Conservation (phyloP, 768 basidiomycete genomes). For the Phlebiopsis gigantea region DNA sequence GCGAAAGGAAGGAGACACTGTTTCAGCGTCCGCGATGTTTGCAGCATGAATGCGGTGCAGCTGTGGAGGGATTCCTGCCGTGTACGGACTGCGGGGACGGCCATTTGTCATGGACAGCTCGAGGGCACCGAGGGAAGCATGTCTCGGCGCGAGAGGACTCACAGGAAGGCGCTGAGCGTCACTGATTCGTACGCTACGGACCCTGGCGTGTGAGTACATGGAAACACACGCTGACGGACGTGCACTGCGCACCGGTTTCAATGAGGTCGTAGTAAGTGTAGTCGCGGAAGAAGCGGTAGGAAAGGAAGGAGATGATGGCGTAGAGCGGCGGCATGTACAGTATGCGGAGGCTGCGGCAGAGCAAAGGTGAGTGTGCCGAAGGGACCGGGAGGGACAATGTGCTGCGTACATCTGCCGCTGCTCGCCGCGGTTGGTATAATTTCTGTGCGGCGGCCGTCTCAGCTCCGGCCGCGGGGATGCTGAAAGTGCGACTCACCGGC, state of each 20-base stretch:
- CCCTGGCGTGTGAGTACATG: conserved; percentile 31
- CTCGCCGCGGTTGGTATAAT: conserved; percentile 64
- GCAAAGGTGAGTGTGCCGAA: background rate
- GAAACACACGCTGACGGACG: background rate
- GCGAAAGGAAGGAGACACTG: too few relatives aligned
- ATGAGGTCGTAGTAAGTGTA: conserved; percentile 62
- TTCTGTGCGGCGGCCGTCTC: conserved; percentile 34
- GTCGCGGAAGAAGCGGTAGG: conserved; percentile 76
- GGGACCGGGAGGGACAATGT: background rate
- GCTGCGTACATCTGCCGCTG: conserved; percentile 71
- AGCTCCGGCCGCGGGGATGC: background rate
- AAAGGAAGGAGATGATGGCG: conserved; percentile 79
- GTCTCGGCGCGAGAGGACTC: conserved; percentile 21
- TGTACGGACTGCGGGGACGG: too few relatives aligned
- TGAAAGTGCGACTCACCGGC: conserved; percentile 41
- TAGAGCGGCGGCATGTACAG: conserved; percentile 83
- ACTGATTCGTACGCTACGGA: conserved; percentile 70
- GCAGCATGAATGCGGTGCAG: too few relatives aligned
- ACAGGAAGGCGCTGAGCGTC: conserved; percentile 85
- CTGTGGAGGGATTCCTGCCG: too few relatives aligned
- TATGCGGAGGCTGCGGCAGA: conserved; percentile 56
- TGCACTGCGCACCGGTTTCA: conserved; percentile 37
- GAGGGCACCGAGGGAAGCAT: background rate
- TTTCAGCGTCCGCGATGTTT: too few relatives aligned
- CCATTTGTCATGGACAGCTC: background rate